Evolutionary conservation across 208 protist genomes (phyloP), one percentile per base, ranked within the genome.

Genomic region (Acanthamoeba castellanii): DNA sequence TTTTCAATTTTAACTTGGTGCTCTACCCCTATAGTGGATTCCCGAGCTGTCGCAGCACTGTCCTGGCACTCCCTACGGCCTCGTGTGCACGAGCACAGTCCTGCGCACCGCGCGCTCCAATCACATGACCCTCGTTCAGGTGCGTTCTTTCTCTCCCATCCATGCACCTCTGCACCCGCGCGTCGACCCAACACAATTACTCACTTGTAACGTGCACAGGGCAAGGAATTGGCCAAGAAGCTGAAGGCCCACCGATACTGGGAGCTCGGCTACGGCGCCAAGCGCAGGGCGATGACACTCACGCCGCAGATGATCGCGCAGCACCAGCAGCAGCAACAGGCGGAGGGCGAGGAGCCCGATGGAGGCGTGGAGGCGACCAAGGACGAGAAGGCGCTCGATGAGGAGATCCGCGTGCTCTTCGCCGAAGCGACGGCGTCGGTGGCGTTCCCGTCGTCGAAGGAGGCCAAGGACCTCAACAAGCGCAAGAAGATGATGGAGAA

Each of bases 1-100:
- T 13, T 72, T 27, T 37, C 7, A 20, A 0, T 72, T 14, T 30
- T 9, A 13, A 9, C 8, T 27, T 37, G 14, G 7, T 70, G 4
- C 14, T 25, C 37, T 7, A n/a, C 30, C 0, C 13, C 1, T 57
- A 32, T 34, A 96, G 95, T 96, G 95, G 95, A 81, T 96, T 14
- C 95, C 95, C 20, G 95, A 96, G 93, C 74, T 96, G 37, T 55
- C 32, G 13, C 95, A 96, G 34, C 87, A 96, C 81, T 95, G 93
- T 76, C 93, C 95, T 11, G 81, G 92, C 50, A 92, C 90, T 2
- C 95, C 95, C 32, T 96, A 93, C 94, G 55, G 94, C 27, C 57
- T 96, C 55, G 94, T 96, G 42, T 88, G 95, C 89, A 96, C 95
- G 7, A 78, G 94, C 45, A 72, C 90, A 5, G 78, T 93, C 42